A percentile compares a stretch with the other conserved stretches of the same genome.
Evolutionary conservation across 2,329 filamentous ascomycete genomes (phyloP).

Genomic region (Salinomyces thailandicus): DNA sequence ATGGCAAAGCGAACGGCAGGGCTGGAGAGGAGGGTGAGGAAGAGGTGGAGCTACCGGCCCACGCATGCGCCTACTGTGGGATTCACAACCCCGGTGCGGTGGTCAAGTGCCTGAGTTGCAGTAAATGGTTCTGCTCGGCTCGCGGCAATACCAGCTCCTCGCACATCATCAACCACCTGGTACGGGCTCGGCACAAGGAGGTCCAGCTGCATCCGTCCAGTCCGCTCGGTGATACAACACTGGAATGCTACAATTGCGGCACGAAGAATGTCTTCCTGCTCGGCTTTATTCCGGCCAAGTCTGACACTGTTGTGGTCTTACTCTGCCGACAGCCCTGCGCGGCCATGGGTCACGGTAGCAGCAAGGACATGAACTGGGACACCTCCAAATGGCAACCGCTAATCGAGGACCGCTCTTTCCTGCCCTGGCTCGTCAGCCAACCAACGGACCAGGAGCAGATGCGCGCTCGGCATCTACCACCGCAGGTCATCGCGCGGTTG

Average conservation of each 20-base stretch:
- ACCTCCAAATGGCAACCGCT: conserved; percentile 94
- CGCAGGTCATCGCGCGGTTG: conserved; percentile 88
- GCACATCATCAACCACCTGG: conserved; percentile 96
- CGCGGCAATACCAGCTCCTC: conserved; percentile 93
- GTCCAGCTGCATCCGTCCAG: conserved; percentile 93
- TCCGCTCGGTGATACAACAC: conserved; percentile 83
- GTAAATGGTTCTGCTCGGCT: conserved; percentile 98
- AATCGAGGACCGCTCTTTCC: conserved; percentile 91
- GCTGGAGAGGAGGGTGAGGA: conserved; percentile 58
- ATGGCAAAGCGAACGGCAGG: conserved; percentile 59
- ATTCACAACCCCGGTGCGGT: conserved; percentile 94
- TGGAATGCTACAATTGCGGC: conserved; percentile 98
- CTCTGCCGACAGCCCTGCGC: conserved; percentile 95
- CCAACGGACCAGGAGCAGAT: conserved; percentile 93
- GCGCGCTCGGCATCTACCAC: conserved; percentile 81
- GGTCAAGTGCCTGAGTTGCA: conserved; percentile 90
- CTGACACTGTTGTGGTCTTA: conserved; percentile 93
- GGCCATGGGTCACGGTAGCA: conserved; percentile 71
- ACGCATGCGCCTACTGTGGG: conserved; percentile 96
- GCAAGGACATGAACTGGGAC: conserved; percentile 99
- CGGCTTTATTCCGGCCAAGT: conserved; percentile 96
- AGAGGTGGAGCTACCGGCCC: conserved; percentile 72
- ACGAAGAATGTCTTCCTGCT: conserved; percentile 98
- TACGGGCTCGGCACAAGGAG: conserved; percentile 95
- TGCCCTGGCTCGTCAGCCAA: conserved; percentile 81